Evolutionary conservation across 805 yeast species (phyloP).

Genomic region (baker's yeast (Saccharomyces cerevisiae)): DNA sequence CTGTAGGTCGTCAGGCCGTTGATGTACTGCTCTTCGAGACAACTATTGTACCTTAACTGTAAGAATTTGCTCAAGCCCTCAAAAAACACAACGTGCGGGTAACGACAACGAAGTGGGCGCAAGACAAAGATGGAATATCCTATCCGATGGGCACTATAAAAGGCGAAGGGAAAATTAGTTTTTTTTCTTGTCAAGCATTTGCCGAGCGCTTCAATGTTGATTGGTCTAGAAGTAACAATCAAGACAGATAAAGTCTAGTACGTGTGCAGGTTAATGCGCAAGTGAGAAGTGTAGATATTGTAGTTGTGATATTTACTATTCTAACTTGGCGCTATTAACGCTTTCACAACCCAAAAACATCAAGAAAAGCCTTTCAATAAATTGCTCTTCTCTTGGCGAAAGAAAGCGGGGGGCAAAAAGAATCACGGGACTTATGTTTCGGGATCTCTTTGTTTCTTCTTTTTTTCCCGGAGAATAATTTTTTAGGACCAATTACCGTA

Average conservation of each 20-base stretch:
- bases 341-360: not conserved
- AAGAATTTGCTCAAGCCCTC: not conserved
- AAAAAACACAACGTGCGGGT: not conserved
- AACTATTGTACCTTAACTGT: not conserved
- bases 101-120: not conserved
- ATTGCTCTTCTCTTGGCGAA: not conserved
- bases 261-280: not conserved
- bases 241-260: not conserved
- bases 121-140: not conserved
- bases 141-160: not conserved
- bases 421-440: not conserved
- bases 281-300: not conserved
- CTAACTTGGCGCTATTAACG: not conserved
- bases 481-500: conserved; percentile 24
- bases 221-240: too few relatives aligned
- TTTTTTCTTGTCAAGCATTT: too few relatives aligned
- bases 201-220: too few relatives aligned
- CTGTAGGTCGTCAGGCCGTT: not conserved
- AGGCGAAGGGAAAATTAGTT: not conserved
- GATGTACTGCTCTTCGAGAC: not conserved
- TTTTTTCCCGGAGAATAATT: not conserved
- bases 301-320: not conserved
- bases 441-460: not conserved
- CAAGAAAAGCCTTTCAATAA: not conserved
- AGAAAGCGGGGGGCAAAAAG: not conserved